Evolutionary conservation across 257 asterid species (phyloP).

Genomic region (Thymus mandschuricus): DNA sequence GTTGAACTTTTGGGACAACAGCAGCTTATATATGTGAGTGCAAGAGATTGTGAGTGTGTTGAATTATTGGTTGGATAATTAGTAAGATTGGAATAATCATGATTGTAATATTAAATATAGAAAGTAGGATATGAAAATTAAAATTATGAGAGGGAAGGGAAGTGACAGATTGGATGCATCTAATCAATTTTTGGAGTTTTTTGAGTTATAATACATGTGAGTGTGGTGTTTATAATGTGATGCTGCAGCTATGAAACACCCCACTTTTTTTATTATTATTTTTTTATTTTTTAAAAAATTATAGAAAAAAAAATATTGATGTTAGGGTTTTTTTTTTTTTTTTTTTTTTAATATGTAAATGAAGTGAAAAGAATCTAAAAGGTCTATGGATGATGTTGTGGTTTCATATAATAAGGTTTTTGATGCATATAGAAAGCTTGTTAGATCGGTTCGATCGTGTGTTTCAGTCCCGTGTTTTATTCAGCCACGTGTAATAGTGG

Average conservation of each 20-base stretch:
- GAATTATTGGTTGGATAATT: slow-evolving; percentile 20
- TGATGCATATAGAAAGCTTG: neutral
- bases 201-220: slow-evolving; percentile 8
- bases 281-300: too few relatives aligned
- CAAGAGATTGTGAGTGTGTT: neutral
- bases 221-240: slow-evolving; percentile 7
- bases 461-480: too few relatives aligned
- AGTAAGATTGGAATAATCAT: neutral
- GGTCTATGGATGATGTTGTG: too few relatives aligned
- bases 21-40: neutral
- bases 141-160: neutral
- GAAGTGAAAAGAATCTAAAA: too few relatives aligned
- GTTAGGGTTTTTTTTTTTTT: too few relatives aligned
- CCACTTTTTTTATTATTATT: too few relatives aligned
- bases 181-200: slow-evolving; percentile 22
- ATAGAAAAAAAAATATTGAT: too few relatives aligned
- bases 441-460: neutral
- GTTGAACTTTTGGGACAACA: neutral
- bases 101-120: too few relatives aligned
- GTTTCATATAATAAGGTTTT: neutral
- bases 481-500: too few relatives aligned
- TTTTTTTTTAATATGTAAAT: too few relatives aligned
- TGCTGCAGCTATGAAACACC: neutral
- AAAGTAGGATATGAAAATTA: too few relatives aligned
- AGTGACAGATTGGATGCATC: slow-evolving; percentile 33